Conservation (phyloP, 139 green algal species). For the Micractinium conductrix region DNA sequence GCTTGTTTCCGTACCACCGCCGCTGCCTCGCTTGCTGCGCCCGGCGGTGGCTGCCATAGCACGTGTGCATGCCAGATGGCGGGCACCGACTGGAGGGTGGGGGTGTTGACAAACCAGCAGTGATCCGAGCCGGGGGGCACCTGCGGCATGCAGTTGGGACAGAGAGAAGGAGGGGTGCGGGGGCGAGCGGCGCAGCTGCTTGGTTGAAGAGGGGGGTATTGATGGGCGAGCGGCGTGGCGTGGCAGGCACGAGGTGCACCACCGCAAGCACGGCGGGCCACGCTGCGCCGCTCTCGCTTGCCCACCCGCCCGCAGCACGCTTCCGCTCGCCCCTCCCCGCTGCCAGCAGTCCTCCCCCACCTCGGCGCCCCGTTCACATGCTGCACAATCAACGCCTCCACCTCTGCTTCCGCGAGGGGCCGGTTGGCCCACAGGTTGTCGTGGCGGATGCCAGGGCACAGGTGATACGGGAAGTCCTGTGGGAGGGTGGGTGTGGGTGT, state of each 20-base stretch:
- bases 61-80: constrained; percentile 31
- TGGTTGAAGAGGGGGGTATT: too few species aligned
- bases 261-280: too few species aligned
- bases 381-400: constrained; percentile 26
- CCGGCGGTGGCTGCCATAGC: not conserved
- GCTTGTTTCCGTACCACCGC: too few species aligned
- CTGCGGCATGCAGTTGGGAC: too few species aligned
- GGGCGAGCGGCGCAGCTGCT: too few species aligned
- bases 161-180: too few species aligned
- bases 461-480: constrained; percentile 63
- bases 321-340: too few species aligned
- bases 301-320: too few species aligned
- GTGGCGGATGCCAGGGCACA: constrained; percentile 49
- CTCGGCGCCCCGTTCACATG: not conserved
- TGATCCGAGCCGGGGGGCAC: constrained; percentile 9
- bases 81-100: constrained; percentile 43
- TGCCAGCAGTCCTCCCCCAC: not conserved
- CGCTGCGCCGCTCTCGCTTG: too few species aligned
- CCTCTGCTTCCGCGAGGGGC: constrained; percentile 16
- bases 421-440: constrained; percentile 51
- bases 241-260: too few species aligned
- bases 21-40: not conserved
- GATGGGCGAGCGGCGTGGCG: too few species aligned
- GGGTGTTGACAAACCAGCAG: constrained; percentile 48
- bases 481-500: not conserved